phyloP scores from a whole-genome alignment of 202 grass and related monocot species.

The Cymbopogon flexuosus region DNA sequence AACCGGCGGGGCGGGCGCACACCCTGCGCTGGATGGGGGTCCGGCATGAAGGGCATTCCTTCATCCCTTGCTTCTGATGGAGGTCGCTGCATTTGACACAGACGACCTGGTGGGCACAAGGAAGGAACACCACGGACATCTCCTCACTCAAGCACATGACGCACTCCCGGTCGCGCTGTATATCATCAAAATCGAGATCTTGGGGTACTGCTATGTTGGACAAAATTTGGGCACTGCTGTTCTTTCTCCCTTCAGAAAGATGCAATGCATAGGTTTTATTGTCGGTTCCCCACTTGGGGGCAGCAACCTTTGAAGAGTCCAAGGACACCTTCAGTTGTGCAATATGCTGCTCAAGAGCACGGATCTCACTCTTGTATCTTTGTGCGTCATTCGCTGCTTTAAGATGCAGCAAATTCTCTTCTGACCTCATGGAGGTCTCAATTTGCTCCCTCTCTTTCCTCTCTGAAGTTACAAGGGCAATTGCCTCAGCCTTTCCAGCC shows the following conservation, averaged over 20 bases:
- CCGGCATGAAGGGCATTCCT: constrained; percentile 92
- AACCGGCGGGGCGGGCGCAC: constrained; percentile 29
- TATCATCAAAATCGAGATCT: constrained; percentile 51
- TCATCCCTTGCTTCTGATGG: constrained; percentile 89
- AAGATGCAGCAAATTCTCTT: constrained; percentile 71
- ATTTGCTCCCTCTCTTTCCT: constrained; percentile 73
- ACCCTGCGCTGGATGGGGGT: constrained; percentile 80
- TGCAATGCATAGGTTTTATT: constrained; percentile 47
- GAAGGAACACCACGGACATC: constrained; percentile 84
- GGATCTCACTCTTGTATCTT: constrained; percentile 64
- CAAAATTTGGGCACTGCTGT: constrained; percentile 27
- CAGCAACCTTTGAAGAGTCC: constrained; percentile 47
- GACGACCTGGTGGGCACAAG: constrained; percentile 85
- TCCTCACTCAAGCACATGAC: constrained; percentile 99
- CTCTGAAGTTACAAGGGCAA: constrained; percentile 44
- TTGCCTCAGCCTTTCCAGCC: constrained; percentile 51
- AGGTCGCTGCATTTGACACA: constrained; percentile 76
- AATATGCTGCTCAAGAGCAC: constrained; percentile 73
- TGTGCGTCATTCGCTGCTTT: constrained; percentile 77
- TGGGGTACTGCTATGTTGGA: constrained; percentile 31
- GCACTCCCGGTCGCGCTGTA: constrained; percentile 81
- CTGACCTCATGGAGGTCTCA: constrained; percentile 61
- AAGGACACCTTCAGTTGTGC: constrained; percentile 44
- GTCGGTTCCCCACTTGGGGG: constrained; percentile 59
- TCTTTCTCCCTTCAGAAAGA: constrained; percentile 69